Evolutionary conservation across 2,329 filamentous ascomycete genomes (phyloP), one percentile per base, ranked within the genome.

Genomic region (Pezicula neosporulosa): DNA sequence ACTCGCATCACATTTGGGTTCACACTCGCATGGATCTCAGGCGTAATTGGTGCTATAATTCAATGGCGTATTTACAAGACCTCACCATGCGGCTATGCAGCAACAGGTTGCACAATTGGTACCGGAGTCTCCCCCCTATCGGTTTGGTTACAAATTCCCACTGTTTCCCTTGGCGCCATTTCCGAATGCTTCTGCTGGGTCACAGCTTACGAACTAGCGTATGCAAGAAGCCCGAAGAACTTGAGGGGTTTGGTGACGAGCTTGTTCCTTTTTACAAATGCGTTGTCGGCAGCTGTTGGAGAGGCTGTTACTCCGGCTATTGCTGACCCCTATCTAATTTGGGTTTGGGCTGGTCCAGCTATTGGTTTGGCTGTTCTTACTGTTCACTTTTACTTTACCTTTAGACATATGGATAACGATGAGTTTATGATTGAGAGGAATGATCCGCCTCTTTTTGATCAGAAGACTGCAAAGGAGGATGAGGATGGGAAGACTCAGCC

Each of bases 191-290:
- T 82, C 58, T 72, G 74, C 6, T 79, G 75, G 30, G 74, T 83
- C 47, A 82, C 80, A 5, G 84, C 84, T 1, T 81, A 87, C 57
- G 87, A 90, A 66, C 89, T 89, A 54, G 87, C 88, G 38, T 91
- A 85, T 71, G 85, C 84, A 64, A 89, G 90, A 69, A 85, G 87
- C 0, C 88, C 87, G 28, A 82, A 79, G 62, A 90, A 89, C 72
- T 91, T 92, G 88, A 84, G 86, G 59, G 87, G 83, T 2, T 77
- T 91, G 18, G 85, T 92, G 60, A 77, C 79, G 68, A 80, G 80
- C 27, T 74, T 90, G 62, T 85, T 84, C 65, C 75, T 90, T 35
- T 85, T 87, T 73, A 88, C 82, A 76, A 85, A 76, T 19, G 86
- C 86, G 50, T 73, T 90, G 9, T 49, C 38, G 24, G 47, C 52